Percentiles rank a stretch among this genome's conserved stretches.
Conservation (phyloP, 1,284 basidiomycete species). For the Boletus holoroseus region DNA sequence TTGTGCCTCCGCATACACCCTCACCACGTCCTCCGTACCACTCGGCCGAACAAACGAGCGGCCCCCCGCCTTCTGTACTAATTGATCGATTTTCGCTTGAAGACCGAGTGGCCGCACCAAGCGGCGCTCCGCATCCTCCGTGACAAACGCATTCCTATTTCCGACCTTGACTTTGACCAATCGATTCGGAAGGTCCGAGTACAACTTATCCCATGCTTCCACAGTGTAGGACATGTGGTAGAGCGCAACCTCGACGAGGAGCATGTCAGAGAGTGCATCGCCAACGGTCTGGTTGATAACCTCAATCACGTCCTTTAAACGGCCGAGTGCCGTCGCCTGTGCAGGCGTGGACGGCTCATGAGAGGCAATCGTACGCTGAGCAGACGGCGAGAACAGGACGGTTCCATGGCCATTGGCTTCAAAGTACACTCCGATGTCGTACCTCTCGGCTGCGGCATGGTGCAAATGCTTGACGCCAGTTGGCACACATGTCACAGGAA, state of each 20-base stretch:
- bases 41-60: conserved; percentile 94
- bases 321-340: conserved; percentile 71
- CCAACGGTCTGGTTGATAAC: conserved; percentile 99
- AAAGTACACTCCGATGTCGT: conserved; percentile 96
- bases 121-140: conserved; percentile 90
- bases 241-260: conserved; percentile 91
- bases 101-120: conserved; percentile 77
- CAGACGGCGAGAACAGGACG: conserved; percentile 83
- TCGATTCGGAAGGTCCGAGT: conserved; percentile 92
- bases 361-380: conserved; percentile 54
- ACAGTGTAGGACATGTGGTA: conserved; percentile 83
- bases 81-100: conserved; percentile 83
- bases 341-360: conserved; percentile 75
- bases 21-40: conserved; percentile 97
- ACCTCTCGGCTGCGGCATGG: conserved; percentile 87
- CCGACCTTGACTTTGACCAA: conserved; percentile 93
- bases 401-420: conserved; percentile 99
- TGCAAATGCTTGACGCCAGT: conserved; percentile 99
- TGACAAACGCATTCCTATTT: conserved; percentile 83
- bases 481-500: conserved; percentile 92
- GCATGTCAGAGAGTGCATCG: conserved; percentile 94
- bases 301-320: conserved; percentile 72
- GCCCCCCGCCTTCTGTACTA: conserved; percentile 82
- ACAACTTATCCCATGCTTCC: conserved; percentile 89
- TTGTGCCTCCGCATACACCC: conserved; percentile 94